Evolutionary conservation across 495 filamentous ascomycete species (phyloP).

Genomic region (Tuber aestivum): DNA sequence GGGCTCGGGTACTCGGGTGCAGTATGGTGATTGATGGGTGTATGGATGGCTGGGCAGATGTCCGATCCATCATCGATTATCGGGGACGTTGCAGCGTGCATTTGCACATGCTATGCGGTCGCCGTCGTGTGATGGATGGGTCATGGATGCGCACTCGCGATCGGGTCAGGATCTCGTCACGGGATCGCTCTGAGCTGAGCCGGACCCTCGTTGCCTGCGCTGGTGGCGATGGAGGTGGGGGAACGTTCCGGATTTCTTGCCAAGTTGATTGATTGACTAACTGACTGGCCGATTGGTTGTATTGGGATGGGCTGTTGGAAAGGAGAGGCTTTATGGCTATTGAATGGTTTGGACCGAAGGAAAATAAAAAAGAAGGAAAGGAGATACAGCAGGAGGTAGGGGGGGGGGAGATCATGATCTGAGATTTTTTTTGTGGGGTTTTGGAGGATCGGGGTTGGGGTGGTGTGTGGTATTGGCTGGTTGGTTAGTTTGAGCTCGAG

Average conservation of each 20-base stretch:
- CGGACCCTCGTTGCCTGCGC: neutral
- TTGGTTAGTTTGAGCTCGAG: neutral
- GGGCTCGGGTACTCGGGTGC: neutral
- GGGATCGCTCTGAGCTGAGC: neutral
- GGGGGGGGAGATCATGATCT: conserved; percentile 1
- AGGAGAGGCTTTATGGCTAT: conserved; percentile 3
- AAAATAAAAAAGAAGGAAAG: neutral
- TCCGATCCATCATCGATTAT: conserved; percentile 4
- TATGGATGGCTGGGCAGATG: neutral
- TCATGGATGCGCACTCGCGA: neutral
- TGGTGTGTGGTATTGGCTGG: neutral
- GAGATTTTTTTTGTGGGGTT: neutral
- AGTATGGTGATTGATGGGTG: neutral
- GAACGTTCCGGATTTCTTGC: neutral
- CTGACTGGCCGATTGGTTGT: neutral
- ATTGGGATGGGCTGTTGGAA: neutral
- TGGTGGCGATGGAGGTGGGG: neutral
- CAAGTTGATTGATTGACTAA: neutral
- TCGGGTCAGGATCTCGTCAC: neutral
- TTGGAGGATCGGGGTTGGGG: neutral
- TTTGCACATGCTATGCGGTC: neutral
- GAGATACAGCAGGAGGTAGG: neutral
- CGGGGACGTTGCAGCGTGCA: neutral
- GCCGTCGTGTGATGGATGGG: neutral
- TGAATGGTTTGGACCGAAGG: neutral